phyloP scores from a whole-genome alignment of 2,329 filamentous ascomycete species.

The Lecanoromycetidae sp. region DNA sequence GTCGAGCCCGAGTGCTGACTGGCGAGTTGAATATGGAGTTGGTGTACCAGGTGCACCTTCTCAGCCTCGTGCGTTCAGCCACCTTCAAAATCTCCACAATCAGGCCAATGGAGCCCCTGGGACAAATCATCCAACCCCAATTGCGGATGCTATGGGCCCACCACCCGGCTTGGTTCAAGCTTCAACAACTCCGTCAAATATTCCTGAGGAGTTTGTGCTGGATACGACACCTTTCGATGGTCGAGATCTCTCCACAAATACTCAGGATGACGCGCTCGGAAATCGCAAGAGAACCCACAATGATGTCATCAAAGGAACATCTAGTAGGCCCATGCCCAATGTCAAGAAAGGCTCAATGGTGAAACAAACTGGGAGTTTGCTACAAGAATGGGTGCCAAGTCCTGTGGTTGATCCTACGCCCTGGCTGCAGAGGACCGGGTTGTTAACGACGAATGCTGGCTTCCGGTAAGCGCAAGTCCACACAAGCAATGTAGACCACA shows the following conservation, averaged over 20 bases:
- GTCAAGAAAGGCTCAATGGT: conserved; percentile 35
- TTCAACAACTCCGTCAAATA: not conserved
- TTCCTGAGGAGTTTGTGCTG: not conserved
- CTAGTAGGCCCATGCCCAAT: conserved; percentile 41
- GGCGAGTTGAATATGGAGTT: conserved; percentile 12
- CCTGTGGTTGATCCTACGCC: conserved; percentile 11
- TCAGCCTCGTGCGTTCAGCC: conserved; percentile 25
- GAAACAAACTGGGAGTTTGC: conserved; percentile 39
- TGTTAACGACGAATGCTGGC: conserved; percentile 40
- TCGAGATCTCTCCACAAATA: not conserved
- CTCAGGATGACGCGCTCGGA: conserved; percentile 39
- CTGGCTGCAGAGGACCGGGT: conserved; percentile 37
- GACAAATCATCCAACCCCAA: conserved; percentile 7
- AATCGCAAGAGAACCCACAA: conserved; percentile 63
- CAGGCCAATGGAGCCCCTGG: conserved; percentile 12
- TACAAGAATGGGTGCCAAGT: conserved; percentile 38
- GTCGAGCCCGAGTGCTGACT: not conserved
- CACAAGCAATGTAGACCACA: too few species aligned
- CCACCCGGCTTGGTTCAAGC: conserved; percentile 19
- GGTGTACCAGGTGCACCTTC: conserved; percentile 20
- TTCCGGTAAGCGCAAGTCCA: conserved; percentile 49
- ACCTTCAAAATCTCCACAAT: conserved; percentile 24
- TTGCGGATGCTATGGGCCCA: conserved; percentile 10
- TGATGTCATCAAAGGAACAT: conserved; percentile 49
- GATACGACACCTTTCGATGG: not conserved